Base-by-base conservation (phyloP, 1,284 basidiomycete species). In the Porogramme epimiltina region DNA sequence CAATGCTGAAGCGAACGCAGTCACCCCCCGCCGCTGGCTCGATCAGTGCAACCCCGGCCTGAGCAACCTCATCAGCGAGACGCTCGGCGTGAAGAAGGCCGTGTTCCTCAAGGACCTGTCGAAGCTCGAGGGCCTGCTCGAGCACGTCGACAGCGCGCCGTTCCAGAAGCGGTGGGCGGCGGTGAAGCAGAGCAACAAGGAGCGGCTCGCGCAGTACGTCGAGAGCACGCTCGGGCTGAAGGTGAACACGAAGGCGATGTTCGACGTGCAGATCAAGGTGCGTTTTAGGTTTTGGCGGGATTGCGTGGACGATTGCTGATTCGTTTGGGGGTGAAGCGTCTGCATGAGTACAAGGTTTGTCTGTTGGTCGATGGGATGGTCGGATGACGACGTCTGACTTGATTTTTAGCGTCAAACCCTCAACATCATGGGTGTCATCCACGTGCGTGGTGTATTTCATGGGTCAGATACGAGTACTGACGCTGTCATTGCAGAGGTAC, bases 211-310 rank as follows among this genome's bases (percentile, higher is more conserved):
- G 6, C 81, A 86, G 50, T 79, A 93, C 62, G 83, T 96, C 24
- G 80, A 92, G 70, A 70, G 70, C 11, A 89, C 85, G 4, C 74
- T 95, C 20, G 92, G 93, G 57, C 77, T 87, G 55, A 81, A 69
- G 25, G 77, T 96, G 54, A 86, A 91, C 63, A 87, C 91, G 25
- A 75, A 86, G 47, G 92, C 91, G 22, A 81, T 96, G 79, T 96
- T 95, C 65, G 92, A 95, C 65, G 88, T 95, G 16, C 94, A 96
- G 71, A 91, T 94, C 66, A 96, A 95, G 81, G 86, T 90, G 34
- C 34, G 34, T 6, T 9, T 6, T 37, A 10, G 5, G 34, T 16
- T 6, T 18, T n/a, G n/a, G n/a, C 34, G 34, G 5, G 34, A 5
- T 37, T 13, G n/a, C 34, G 8, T 37, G n/a, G n/a, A n/a, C n/a